Evolutionary conservation across 805 yeast species (phyloP).

Genomic region (Kuraishia piskuri): DNA sequence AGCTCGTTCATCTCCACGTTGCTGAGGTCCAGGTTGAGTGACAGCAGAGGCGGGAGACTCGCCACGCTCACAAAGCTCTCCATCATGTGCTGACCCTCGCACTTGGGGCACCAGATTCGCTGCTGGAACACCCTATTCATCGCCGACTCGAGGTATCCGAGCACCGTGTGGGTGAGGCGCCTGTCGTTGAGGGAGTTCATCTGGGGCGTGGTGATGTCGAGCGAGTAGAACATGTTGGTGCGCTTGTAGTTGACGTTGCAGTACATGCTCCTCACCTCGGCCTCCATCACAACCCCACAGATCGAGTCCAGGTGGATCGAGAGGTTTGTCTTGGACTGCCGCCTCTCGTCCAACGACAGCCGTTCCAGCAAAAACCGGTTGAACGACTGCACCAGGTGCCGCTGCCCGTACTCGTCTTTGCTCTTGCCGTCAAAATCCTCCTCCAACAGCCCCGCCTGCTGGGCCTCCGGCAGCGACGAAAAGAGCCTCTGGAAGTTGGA

Average conservation of each 20-base stretch:
- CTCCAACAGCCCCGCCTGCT: conserved; percentile 42
- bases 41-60: conserved; percentile 54
- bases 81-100: conserved; percentile 42
- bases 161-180: conserved; percentile 27
- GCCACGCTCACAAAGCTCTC: conserved; percentile 41
- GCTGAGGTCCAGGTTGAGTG: conserved; percentile 48
- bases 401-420: conserved; percentile 33
- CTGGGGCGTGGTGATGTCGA: conserved; percentile 26
- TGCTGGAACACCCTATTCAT: conserved; percentile 43
- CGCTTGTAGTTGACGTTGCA: conserved; percentile 30
- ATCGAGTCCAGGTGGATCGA: conserved; percentile 17
- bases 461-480: conserved; percentile 39
- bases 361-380: conserved; percentile 49
- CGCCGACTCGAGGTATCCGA: conserved; percentile 55
- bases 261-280: conserved; percentile 29
- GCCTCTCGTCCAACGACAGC: conserved; percentile 40
- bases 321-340: conserved; percentile 15
- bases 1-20: conserved; percentile 47
- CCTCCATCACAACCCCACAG: conserved; percentile 34
- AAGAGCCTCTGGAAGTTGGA: conserved; percentile 63
- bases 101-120: conserved; percentile 43
- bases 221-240: conserved; percentile 25
- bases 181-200: neutral
- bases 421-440: conserved; percentile 29
- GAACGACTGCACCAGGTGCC: conserved; percentile 41